A percentile compares a stretch with the other conserved stretches of the same genome.
These are phyloP conservation scores for Colletotrichum paranaense DNA, from an alignment of 2,329 filamentous ascomycete genomes.

Conservation along the genomic window DNA sequence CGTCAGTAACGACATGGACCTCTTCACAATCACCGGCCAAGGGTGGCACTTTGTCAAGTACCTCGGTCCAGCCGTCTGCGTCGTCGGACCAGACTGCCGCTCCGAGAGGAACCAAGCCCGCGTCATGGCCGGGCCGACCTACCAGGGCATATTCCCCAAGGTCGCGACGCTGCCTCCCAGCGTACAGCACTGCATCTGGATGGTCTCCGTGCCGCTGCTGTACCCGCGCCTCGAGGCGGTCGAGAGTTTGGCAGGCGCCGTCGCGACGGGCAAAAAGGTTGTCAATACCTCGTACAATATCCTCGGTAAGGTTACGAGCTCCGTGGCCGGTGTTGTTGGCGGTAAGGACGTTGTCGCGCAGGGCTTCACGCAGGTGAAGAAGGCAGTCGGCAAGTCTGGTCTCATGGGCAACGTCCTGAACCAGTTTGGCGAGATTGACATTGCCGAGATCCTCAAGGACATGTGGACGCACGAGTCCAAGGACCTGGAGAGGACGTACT, in stretches of 20 bases:
- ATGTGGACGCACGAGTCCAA: constrained; percentile 99
- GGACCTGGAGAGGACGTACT: constrained; percentile 95
- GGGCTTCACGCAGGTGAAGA: constrained; percentile 95
- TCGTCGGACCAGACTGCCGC: constrained; percentile 90
- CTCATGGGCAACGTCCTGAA: constrained; percentile 96
- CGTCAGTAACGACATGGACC: constrained; percentile 85
- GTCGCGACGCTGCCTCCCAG: constrained; percentile 89
- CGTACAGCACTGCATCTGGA: constrained; percentile 97
- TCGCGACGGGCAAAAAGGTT: constrained; percentile 95
- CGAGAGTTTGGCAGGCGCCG: constrained; percentile 89
- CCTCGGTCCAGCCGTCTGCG: constrained; percentile 88
- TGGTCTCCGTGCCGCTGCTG: constrained; percentile 89
- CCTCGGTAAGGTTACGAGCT: constrained; percentile 93
- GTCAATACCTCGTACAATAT: constrained; percentile 98
- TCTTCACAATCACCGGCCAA: constrained; percentile 96
- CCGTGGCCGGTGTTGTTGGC: constrained; percentile 93
- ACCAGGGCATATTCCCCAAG: constrained; percentile 97
- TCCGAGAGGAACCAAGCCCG: constrained; percentile 91
- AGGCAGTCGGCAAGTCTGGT: constrained; percentile 93
- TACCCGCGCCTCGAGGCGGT: constrained; percentile 93
- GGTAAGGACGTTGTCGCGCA: constrained; percentile 93
- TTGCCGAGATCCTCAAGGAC: constrained; percentile 93
- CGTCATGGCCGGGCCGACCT: constrained; percentile 95
- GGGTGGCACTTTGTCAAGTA: constrained; percentile 99
- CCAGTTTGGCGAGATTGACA: constrained; percentile 95